Percentiles rank a stretch among this genome's conserved stretches.
Evolutionary conservation across 345 rosid species (phyloP).

Genomic region (Turnera subulata): DNA sequence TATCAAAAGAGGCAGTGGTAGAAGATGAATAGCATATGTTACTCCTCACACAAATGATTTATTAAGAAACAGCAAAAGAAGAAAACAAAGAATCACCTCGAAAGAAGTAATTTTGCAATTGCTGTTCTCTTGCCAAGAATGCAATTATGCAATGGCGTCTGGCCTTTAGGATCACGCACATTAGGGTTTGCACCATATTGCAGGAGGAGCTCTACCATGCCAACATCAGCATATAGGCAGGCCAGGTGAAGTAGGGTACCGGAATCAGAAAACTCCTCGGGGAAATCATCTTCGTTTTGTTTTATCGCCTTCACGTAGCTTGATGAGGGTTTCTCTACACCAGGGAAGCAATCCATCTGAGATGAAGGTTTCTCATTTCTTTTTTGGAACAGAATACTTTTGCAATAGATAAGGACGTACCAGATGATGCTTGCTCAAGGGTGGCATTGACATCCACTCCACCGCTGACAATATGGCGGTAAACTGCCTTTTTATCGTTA

Average conservation of each 20-base stretch:
- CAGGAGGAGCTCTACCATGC: constrained; percentile 71
- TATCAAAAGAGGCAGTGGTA: neutral
- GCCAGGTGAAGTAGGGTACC: constrained; percentile 80
- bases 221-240: constrained; percentile 66
- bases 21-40: neutral
- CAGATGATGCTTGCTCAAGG: constrained; percentile 47
- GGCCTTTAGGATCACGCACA: constrained; percentile 52
- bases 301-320: constrained; percentile 26
- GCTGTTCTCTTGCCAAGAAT: constrained; percentile 47
- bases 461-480: constrained; percentile 62
- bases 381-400: constrained; percentile 35
- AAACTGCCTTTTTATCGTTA: constrained; percentile 64
- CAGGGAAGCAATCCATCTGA: constrained; percentile 38
- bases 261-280: constrained; percentile 40
- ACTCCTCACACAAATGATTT: too few species aligned
- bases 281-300: constrained; percentile 27
- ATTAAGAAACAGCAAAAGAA: neutral
- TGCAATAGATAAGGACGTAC: constrained; percentile 33
- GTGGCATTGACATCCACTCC: constrained; percentile 53
- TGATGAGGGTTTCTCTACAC: constrained; percentile 26
- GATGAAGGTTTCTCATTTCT: constrained; percentile 25
- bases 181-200: constrained; percentile 71
- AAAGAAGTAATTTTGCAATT: constrained; percentile 56
- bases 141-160: constrained; percentile 58
- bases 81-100: constrained; percentile 40